A percentile compares a stretch with the other conserved stretches of the same genome.
Conservation (phyloP, 2,329 filamentous ascomycete genomes). For the Didymella pinodella region DNA sequence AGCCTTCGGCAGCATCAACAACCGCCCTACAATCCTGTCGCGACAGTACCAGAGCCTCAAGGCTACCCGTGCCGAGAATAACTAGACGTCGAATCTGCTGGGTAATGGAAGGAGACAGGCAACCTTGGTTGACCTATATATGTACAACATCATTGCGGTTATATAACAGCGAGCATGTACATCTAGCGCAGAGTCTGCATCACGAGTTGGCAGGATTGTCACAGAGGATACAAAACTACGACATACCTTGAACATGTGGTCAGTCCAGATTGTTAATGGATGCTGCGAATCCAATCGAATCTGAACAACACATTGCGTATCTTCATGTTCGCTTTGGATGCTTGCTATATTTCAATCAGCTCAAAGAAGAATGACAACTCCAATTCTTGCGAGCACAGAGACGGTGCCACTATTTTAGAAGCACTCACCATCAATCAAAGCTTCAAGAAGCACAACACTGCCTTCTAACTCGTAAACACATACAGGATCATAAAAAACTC, state of each 20-base stretch:
- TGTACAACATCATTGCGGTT: constrained; percentile 30
- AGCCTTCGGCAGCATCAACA: constrained; percentile 74
- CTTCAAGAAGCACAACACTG: neutral
- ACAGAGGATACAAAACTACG: neutral
- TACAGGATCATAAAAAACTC: neutral
- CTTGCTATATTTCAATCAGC: neutral
- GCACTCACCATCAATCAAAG: neutral
- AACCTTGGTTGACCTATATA: constrained; percentile 11
- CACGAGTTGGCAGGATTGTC: neutral
- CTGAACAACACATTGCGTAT: neutral
- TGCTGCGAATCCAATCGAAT: neutral
- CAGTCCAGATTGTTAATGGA: neutral
- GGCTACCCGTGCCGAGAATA: constrained; percentile 37
- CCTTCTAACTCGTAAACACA: neutral
- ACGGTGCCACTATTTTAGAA: neutral
- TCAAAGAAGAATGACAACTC: neutral
- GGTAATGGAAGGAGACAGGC: neutral
- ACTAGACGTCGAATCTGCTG: constrained; percentile 26
- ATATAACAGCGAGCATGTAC: constrained; percentile 23
- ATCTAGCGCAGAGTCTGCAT: constrained; percentile 16
- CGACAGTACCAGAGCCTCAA: constrained; percentile 43
- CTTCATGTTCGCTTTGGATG: neutral
- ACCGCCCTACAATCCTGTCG: constrained; percentile 75
- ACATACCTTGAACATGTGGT: neutral
- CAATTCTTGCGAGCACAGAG: neutral